Base-by-base conservation (phyloP, 1,139 yeast species). In the Blastobotrys malaysiensis region DNA sequence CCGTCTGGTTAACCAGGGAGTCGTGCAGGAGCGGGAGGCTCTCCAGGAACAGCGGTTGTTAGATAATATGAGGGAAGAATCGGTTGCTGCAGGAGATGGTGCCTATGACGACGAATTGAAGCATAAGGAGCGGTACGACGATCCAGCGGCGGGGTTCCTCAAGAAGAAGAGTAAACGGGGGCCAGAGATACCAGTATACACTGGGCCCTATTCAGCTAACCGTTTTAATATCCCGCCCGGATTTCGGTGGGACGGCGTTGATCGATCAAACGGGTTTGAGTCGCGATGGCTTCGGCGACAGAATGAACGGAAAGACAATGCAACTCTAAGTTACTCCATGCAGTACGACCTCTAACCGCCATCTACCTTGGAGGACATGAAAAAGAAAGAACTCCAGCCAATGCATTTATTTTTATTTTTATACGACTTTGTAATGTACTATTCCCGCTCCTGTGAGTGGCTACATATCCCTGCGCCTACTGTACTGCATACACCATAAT, bases 261-360 rank as follows among this genome's bases (percentile, higher is more conserved):
- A 89, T 69, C 73, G 98, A 57, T 82, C 95, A 0, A 91, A 86
- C 66, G 97, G 97, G n/a, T 91, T 87, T 69, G 98, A 91, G 66
- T 74, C 73, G 50, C 73, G 77, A 57, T 78, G 87, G 76, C 76
- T 88, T 64, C 74, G 78, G 44, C 79, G 77, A 58, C 80, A 81
- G 54, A 77, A 74, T 31, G 85, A 83, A 52, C 55, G 63, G 9
- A 57, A 58, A 73, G 76, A 57, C 4, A 26, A n/a, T 21, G 21
- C 39, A n/a, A 3, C 39, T 2, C 16, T 31, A 5, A 31, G 39
- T 13, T 31, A 31, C 7, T 11, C 39, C 14, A 31, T 31, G 39
- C 39, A 31, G n/a, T 31, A 31, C 16, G 39, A 31, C 16, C 11
- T 31, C 6, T 31, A n/a, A 11, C 16, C 39, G n/a, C 13, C 14